Evolutionary conservation across 2,329 filamentous ascomycete genomes (phyloP).

Genomic region (Sporothrix phasma): DNA sequence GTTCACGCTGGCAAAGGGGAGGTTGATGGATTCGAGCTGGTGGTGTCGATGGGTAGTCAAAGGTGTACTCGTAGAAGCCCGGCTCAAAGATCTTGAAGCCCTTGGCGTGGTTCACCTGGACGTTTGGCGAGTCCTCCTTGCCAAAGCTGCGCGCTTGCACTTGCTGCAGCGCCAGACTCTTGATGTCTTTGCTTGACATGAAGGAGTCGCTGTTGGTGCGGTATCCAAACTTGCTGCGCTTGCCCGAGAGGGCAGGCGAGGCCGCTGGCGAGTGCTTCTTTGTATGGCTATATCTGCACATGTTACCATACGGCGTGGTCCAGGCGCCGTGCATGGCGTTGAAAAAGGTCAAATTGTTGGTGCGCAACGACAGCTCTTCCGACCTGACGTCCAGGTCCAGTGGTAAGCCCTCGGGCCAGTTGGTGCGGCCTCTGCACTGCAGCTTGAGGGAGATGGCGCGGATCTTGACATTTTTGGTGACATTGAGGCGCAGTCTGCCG

Average conservation of each 20-base stretch:
- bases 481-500: slow-evolving; percentile 69
- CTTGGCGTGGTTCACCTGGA: slow-evolving; percentile 50
- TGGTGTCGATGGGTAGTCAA: slow-evolving; percentile 85
- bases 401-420: slow-evolving; percentile 95
- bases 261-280: slow-evolving; percentile 26
- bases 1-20: slow-evolving; percentile 76
- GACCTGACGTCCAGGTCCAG: slow-evolving; percentile 73
- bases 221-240: slow-evolving; percentile 2
- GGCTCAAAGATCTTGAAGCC: slow-evolving; percentile 82
- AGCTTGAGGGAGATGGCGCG: slow-evolving; percentile 85
- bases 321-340: slow-evolving; percentile 59
- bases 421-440: slow-evolving; percentile 73
- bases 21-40: slow-evolving; percentile 77
- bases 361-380: slow-evolving; percentile 77
- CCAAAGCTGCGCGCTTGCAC: slow-evolving; percentile 77
- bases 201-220: background rate
- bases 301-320: slow-evolving; percentile 53
- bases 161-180: slow-evolving; percentile 68
- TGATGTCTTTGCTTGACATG: slow-evolving; percentile 38
- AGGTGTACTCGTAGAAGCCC: slow-evolving; percentile 57
- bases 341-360: slow-evolving; percentile 86
- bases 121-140: slow-evolving; percentile 61
- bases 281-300: slow-evolving; percentile 47
- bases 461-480: slow-evolving; percentile 85
- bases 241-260: slow-evolving; percentile 15